A percentile compares a stretch with the other conserved stretches of the same genome.
Evolutionary conservation across 2,329 filamentous ascomycete species (phyloP).

Genomic region (Paraphaeosphaeria minitans): DNA sequence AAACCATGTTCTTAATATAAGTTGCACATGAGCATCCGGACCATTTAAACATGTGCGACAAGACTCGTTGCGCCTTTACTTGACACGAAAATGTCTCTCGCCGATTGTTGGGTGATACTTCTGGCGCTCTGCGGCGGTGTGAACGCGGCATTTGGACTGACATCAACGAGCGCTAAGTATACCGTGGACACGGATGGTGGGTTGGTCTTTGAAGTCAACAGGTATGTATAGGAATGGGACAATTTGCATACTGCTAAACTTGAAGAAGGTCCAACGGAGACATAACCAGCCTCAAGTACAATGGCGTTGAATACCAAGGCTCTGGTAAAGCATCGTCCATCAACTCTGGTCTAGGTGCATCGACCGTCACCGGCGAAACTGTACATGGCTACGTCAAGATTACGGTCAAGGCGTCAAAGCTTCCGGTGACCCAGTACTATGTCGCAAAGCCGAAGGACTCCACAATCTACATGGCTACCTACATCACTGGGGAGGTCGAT

Average conservation of each 20-base stretch:
- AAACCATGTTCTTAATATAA: neutral
- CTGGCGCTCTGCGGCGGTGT: slow-evolving; percentile 16
- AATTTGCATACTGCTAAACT: neutral
- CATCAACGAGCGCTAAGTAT: slow-evolving; percentile 22
- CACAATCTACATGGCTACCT: slow-evolving; percentile 30
- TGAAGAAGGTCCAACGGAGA: slow-evolving; percentile 25
- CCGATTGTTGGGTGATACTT: neutral
- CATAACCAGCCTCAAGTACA: slow-evolving; percentile 29
- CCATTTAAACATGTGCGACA: neutral
- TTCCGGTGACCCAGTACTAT: slow-evolving; percentile 30
- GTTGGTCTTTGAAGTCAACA: slow-evolving; percentile 26
- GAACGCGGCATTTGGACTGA: slow-evolving; percentile 25
- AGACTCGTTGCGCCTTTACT: neutral
- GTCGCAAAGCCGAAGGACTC: slow-evolving; percentile 29
- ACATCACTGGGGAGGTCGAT: slow-evolving; percentile 26
- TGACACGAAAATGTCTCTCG: slow-evolving; percentile 12
- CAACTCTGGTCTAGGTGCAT: slow-evolving; percentile 29
- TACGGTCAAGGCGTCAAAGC: slow-evolving; percentile 21
- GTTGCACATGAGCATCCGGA: neutral
- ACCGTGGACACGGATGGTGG: slow-evolving; percentile 29
- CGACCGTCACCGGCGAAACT: slow-evolving; percentile 29
- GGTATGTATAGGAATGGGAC: neutral
- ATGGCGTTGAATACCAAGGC: slow-evolving; percentile 29
- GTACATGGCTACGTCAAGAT: slow-evolving; percentile 31
- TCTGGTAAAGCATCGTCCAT: slow-evolving; percentile 26